phyloP scores from a whole-genome alignment of 169 alveolate species.

The Toxoplasma gondii region DNA sequence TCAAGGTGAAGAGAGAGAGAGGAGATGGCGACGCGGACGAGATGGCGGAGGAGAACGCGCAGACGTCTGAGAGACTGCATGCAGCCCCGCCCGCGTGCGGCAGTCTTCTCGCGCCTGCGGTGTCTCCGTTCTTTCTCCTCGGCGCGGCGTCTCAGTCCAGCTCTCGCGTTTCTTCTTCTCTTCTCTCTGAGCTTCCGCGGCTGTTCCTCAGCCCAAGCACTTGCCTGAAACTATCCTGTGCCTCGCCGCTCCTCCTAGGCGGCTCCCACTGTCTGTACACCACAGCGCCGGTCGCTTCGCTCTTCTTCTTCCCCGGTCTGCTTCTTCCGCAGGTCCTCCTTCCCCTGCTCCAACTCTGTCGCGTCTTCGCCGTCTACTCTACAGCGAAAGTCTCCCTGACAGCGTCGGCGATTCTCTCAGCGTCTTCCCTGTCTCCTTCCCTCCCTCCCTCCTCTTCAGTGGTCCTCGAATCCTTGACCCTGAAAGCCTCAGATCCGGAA shows the following conservation, averaged over 20 bases:
- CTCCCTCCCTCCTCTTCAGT: not conserved
- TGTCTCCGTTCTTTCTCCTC: not conserved
- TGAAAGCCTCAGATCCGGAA: not conserved
- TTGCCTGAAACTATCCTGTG: not conserved
- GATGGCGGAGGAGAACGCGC: not conserved
- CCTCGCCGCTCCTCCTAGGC: conserved; percentile 20
- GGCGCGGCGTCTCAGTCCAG: not conserved
- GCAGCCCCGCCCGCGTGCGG: not conserved
- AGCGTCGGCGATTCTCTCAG: not conserved
- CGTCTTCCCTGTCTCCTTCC: not conserved
- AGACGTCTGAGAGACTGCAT: not conserved
- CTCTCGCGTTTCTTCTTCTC: not conserved
- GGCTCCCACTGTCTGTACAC: conserved; percentile 35
- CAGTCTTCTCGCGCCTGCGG: not conserved
- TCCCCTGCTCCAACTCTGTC: conserved; percentile 49
- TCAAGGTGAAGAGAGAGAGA: not conserved
- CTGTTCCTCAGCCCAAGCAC: not conserved
- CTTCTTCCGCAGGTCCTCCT: conserved; percentile 53
- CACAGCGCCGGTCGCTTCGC: conserved; percentile 2
- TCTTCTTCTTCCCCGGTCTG: conserved; percentile 42
- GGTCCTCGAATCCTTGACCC: not conserved
- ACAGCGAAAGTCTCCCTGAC: conserved; percentile 20
- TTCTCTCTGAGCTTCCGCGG: not conserved
- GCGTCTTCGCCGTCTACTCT: conserved; percentile 11
- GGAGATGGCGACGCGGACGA: no score